A percentile compares a stretch with the other conserved stretches of the same genome.
Evolutionary conservation across 2,329 filamentous ascomycete species (phyloP).

Genomic region (Paradendryphiella salina): DNA sequence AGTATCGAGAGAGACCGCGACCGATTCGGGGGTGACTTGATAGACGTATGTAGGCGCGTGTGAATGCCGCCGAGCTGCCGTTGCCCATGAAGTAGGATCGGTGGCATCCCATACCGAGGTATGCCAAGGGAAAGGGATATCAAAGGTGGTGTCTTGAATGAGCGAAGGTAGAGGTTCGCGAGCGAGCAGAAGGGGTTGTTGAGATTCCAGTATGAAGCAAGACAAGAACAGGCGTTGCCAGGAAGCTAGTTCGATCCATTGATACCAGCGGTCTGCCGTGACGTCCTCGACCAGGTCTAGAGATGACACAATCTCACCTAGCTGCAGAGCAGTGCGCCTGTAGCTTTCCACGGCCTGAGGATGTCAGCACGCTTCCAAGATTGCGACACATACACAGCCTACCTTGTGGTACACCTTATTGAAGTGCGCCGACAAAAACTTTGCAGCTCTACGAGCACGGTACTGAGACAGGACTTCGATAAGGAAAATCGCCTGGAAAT

Average conservation of each 20-base stretch:
- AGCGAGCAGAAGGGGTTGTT: constrained; percentile 42
- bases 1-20: constrained; percentile 21
- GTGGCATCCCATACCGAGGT: constrained; percentile 46
- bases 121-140: constrained; percentile 47
- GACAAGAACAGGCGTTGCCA: constrained; percentile 47
- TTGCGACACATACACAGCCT: neutral
- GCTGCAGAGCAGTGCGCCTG: constrained; percentile 18
- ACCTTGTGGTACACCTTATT: constrained; percentile 44
- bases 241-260: constrained; percentile 39
- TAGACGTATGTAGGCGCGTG: constrained; percentile 31
- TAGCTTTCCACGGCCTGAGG: constrained; percentile 29
- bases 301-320: constrained; percentile 22
- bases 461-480: constrained; percentile 50
- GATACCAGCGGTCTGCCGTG: constrained; percentile 35
- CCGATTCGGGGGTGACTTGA: constrained; percentile 23
- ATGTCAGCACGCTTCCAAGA: constrained; percentile 13
- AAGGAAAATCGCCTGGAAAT: constrained; percentile 52
- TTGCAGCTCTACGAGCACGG: constrained; percentile 46
- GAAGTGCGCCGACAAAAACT: constrained; percentile 46
- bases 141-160: constrained; percentile 26
- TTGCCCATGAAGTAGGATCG: constrained; percentile 28
- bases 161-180: constrained; percentile 26
- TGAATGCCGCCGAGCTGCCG: constrained; percentile 24
- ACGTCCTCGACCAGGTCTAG: constrained; percentile 24
- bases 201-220: constrained; percentile 50